Base-by-base conservation (phyloP, 768 basidiomycete genomes). In the Cystobasidium ongulense region DNA sequence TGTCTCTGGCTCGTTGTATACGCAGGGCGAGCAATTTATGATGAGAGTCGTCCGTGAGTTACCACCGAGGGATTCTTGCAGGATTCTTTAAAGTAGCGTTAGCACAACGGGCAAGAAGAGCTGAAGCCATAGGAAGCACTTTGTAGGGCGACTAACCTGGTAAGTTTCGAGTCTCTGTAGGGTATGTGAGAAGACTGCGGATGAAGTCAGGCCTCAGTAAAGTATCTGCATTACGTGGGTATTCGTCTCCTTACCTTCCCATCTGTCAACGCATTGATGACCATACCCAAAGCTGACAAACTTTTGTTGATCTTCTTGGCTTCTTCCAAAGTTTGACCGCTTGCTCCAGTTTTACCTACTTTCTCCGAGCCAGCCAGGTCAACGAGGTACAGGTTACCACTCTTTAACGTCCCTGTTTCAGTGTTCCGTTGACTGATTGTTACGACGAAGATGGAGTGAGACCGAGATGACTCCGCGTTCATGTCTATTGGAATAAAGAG, bases 281-380 rank as follows among this genome's bases (percentile, higher is more conserved):
- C 96, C 93, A 98, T 98, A 41, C 96, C 96, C 76, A 99, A 86
- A 13, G 96, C 96, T 21, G 92, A 95, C 31, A 99, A 83, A 33
- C 90, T 92, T 82, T 99, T 99, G 84, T 99, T 99, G 84, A 99
- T 99, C 86, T 99, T 99, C 88, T 99, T 99, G 17, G 96, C 96
- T 82, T 99, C 96, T 82, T 99, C 96, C 8, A 99, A 83, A 29
- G 96, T 99, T 81, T 99, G 97, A 0, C 96, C 96, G 1, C 94
- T 97, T 63, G 96, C 96, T 23, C 96, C 96, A 50, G 96, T 99
- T 85, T 99, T 99, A 61, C 95, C 95, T 72, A 99, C 94, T 83
- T 99, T 99, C 82, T 99, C 96, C 25, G 92, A 96, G 78, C 96
- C 96, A 71, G 96, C 96, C 76, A 99, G 84, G 85, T 99, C 96